Evolutionary conservation across 1,284 basidiomycete genomes (phyloP).

Genomic region (Phellopilus nigrolimitatus): DNA sequence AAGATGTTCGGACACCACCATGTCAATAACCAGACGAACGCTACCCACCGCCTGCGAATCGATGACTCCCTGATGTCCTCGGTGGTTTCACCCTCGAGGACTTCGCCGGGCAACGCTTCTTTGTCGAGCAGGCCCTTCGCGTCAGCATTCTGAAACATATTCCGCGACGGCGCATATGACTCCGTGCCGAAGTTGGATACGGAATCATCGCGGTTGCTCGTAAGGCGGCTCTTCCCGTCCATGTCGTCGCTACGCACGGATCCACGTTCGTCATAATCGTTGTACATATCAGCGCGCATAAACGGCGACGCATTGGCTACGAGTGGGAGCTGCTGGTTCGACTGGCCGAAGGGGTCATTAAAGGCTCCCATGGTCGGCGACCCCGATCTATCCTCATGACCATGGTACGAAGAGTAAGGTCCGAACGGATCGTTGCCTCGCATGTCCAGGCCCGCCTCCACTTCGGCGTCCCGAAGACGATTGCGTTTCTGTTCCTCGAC

Average conservation of each 20-base stretch:
- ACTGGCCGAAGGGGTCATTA: conserved; percentile 49
- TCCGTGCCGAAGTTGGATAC: conserved; percentile 74
- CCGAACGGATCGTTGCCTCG: conserved; percentile 76
- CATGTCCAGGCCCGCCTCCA: conserved; percentile 67
- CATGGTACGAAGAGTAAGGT: conserved; percentile 54
- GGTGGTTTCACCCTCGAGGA: conserved; percentile 79
- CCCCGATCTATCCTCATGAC: conserved; percentile 30
- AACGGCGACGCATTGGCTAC: conserved; percentile 77
- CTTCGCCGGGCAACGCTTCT: conserved; percentile 74
- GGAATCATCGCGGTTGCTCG: conserved; percentile 71
- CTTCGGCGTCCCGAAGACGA: conserved; percentile 67
- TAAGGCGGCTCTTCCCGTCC: conserved; percentile 69
- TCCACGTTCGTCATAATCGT: conserved; percentile 75
- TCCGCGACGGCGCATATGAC: conserved; percentile 88
- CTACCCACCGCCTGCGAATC: conserved; percentile 83
- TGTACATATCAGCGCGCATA: conserved; percentile 63
- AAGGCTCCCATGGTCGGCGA: conserved; percentile 45
- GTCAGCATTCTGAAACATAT: conserved; percentile 87
- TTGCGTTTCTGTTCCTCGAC: conserved; percentile 81
- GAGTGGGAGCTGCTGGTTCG: conserved; percentile 63
- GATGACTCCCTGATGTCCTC: conserved; percentile 83
- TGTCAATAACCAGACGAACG: conserved; percentile 85
- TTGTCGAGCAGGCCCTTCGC: conserved; percentile 73
- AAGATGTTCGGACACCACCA: conserved; percentile 83
- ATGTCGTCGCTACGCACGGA: conserved; percentile 73